Evolutionary conservation across 1,284 basidiomycete genomes (phyloP).

Genomic region (Puccinia coronata): DNA sequence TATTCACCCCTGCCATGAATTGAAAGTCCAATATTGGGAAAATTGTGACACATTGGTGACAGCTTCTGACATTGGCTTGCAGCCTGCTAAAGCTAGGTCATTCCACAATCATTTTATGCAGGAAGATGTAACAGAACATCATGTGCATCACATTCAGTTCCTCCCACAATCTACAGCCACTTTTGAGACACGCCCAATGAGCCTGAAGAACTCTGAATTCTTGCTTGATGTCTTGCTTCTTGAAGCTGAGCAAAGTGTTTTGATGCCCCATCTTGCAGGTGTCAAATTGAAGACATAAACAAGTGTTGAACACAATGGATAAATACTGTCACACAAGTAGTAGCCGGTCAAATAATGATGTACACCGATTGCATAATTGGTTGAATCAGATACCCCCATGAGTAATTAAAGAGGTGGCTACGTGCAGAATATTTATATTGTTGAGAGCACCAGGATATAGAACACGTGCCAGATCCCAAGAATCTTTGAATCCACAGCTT

Average conservation of each 20-base stretch:
- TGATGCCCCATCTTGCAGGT: not conserved
- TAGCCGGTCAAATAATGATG: not conserved
- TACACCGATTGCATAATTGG: not conserved
- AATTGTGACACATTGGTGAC: too few species aligned
- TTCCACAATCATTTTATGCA: constrained; percentile 22
- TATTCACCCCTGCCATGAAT: too few species aligned
- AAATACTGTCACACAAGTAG: not conserved
- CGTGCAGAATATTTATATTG: constrained; percentile 12
- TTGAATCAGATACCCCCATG: not conserved
- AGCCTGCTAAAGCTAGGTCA: too few species aligned
- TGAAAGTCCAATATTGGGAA: too few species aligned
- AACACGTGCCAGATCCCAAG: constrained; percentile 5
- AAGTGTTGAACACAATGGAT: not conserved
- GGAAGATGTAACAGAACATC: constrained; percentile 18
- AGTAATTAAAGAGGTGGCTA: not conserved
- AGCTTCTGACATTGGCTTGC: too few species aligned
- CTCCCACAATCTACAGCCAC: not conserved
- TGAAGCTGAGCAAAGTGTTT: not conserved
- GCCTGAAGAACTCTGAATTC: too few species aligned
- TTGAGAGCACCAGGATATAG: constrained; percentile 10
- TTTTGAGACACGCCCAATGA: not conserved
- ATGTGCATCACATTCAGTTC: not conserved
- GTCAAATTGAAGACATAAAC: not conserved
- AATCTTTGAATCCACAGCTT: constrained; percentile 10
- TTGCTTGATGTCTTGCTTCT: constrained; percentile 13